A percentile compares a stretch with the other conserved stretches of the same genome.
Evolutionary conservation across 805 yeast species (phyloP).

Genomic region (Limtongozyma cylindracea): DNA sequence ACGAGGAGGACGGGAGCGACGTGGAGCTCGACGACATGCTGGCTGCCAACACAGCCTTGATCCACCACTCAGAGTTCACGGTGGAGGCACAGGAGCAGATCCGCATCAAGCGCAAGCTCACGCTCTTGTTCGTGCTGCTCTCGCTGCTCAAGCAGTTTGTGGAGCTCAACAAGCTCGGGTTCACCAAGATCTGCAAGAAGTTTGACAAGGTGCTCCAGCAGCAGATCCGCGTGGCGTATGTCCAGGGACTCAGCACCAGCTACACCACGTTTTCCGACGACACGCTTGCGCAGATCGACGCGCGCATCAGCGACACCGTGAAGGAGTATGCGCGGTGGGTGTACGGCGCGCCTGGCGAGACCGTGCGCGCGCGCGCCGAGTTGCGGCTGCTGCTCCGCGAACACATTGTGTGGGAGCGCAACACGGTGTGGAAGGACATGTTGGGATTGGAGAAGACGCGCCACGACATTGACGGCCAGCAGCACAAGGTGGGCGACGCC

Average conservation of each 20-base stretch:
- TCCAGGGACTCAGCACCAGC: constrained; percentile 16
- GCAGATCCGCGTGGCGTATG: constrained; percentile 29
- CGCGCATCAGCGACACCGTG: constrained; percentile 24
- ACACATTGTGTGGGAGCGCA: constrained; percentile 92
- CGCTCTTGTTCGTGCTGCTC: constrained; percentile 42
- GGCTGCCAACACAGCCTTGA: not conserved
- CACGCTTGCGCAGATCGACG: constrained; percentile 13
- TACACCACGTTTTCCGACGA: constrained; percentile 28
- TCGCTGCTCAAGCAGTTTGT: constrained; percentile 67
- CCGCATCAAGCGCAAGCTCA: constrained; percentile 40
- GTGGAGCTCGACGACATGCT: no score
- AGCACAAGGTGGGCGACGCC: no score
- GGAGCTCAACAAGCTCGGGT: constrained; percentile 73
- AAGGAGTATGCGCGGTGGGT: constrained; percentile 26
- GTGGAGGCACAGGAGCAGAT: constrained; percentile 15
- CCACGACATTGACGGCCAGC: no score
- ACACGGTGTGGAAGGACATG: constrained; percentile 95
- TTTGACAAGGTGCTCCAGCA: constrained; percentile 66
- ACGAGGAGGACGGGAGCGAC: no score
- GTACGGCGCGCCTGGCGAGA: no score
- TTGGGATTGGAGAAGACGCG: constrained; percentile 18
- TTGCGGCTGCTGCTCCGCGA: constrained; percentile 43
- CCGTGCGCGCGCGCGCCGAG: constrained; percentile 13
- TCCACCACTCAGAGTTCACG: constrained; percentile 1
- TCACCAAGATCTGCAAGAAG: constrained; percentile 73